Evolutionary conservation across 139 green algal species (phyloP), one percentile per base, ranked within the genome.

Genomic region (Asterochloris sp.): DNA sequence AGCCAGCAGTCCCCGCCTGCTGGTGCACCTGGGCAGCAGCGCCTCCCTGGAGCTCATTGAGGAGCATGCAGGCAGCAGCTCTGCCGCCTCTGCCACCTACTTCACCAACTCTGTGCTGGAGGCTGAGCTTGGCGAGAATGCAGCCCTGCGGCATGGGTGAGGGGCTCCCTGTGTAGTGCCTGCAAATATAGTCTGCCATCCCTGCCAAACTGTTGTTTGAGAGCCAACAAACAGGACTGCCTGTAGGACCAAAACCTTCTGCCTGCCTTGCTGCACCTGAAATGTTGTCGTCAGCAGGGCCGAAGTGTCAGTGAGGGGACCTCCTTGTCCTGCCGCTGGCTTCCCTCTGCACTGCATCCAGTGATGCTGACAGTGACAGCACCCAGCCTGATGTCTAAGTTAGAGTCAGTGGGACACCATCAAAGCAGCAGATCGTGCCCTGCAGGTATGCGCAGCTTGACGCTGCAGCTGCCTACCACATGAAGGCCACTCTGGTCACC

Each of bases 401-500:
- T 2, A 10, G 38, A 54, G 38, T 54, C 38, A 54, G 38, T 54
- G 2, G 38, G 6, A 6, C 38, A 54, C 38, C 38, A 54, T 54
- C 38, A 54, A 6, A 54, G 38, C 38, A 6, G 38, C 38, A 6
- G 4, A 6, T 54, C 38, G 4, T 54, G 38, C 38, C 73, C 8
- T 78, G 62, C 89, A 89, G 88, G 38, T 92, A 91, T 69, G 85
- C 91, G 15, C 63, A 92, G 86, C 81, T 90, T 14, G 90, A 96
- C 76, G 81, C 78, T 0, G 19, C 12, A 12, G 83, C 23, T 10
- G 77, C 87, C 10, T 85, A 83, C n/a, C 93, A 98, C 91, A 87
- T 94, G 75, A 95, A 96, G 82, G 76, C 78, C 62, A 98, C 94
- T 11, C 77, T 97, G 61, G 92, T 99, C 23, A 78, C 78, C 17